Evolutionary conservation across 306 rosid genomes (phyloP).

Genomic region (Quercus ilex): DNA sequence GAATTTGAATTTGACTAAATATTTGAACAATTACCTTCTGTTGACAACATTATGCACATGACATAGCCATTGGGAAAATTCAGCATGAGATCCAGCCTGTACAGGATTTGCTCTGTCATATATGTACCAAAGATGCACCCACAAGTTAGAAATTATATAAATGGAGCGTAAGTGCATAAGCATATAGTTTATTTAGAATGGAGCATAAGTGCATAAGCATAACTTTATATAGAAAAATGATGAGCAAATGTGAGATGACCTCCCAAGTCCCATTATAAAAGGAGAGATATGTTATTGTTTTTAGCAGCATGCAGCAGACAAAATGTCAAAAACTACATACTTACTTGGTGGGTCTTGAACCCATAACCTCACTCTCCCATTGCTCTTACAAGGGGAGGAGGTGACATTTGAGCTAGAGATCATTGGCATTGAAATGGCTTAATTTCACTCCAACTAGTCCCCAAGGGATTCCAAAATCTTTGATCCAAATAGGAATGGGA

Average conservation of each 20-base stretch:
- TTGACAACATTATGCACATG: constrained; percentile 83
- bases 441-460: background rate
- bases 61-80: constrained; percentile 75
- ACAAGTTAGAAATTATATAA: background rate
- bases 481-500: too few relatives aligned
- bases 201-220: too few relatives aligned
- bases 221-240: background rate
- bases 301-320: background rate
- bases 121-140: constrained; percentile 3
- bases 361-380: too few relatives aligned
- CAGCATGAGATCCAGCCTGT: constrained; percentile 70
- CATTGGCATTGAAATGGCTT: background rate
- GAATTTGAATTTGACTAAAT: background rate
- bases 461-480: too few relatives aligned
- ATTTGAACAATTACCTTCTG: constrained; percentile 51
- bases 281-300: background rate
- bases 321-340: too few relatives aligned
- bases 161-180: background rate
- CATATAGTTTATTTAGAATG: too few relatives aligned
- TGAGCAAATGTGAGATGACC: background rate
- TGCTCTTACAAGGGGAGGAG: too few relatives aligned
- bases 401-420: too few relatives aligned
- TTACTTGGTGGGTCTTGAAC: too few relatives aligned
- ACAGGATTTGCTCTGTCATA: constrained; percentile 81
- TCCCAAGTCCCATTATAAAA: background rate